Evolutionary conservation across 345 rosid species (phyloP).

Genomic region (Eucalyptus regnans): DNA sequence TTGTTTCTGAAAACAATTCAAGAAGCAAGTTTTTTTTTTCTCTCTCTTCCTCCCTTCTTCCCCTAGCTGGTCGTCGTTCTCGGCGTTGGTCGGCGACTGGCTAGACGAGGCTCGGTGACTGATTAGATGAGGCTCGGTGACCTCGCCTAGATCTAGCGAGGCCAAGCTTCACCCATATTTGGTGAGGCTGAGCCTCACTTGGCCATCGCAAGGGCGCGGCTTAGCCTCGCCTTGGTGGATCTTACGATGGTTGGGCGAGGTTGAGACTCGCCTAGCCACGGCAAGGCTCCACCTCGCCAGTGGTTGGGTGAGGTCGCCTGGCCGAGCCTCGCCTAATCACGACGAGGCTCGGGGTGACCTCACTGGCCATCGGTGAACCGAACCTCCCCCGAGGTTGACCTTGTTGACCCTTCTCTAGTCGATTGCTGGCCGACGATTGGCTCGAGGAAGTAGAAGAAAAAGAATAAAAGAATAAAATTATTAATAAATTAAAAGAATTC

Average conservation of each 20-base stretch:
- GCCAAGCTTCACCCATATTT: no score
- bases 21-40: accelerated
- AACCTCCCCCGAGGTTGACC: accelerated
- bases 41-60: no score
- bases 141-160: no score
- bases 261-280: accelerated
- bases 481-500: no score
- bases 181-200: no score
- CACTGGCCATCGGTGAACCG: no score
- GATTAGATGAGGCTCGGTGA: accelerated
- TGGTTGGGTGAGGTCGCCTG: accelerated
- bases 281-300: accelerated
- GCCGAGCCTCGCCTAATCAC: accelerated
- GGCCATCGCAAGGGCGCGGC: no score
- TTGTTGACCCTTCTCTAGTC: accelerated
- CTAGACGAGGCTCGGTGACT: accelerated
- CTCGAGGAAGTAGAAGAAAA: accelerated
- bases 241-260: accelerated
- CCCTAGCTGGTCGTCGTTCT: no score
- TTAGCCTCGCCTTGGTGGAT: accelerated
- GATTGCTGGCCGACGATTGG: accelerated
- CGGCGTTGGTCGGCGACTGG: accelerated
- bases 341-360: no score
- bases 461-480: no score
- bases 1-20: accelerated